phyloP scores from a whole-genome alignment of 208 protist genomes.

The Leishmania guyanensis region DNA sequence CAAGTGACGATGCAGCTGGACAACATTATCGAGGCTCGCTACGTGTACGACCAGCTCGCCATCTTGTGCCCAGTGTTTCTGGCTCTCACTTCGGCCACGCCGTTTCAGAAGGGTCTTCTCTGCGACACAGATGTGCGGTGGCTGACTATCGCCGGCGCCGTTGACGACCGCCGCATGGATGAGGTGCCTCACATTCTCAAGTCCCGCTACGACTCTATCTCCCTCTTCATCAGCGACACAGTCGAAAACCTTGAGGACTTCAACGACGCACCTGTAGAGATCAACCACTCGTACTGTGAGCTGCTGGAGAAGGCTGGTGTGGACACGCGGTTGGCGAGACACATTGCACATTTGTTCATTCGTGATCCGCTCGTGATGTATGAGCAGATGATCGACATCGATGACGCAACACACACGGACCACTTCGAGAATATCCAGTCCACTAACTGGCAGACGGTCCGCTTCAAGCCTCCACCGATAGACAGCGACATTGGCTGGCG shows the following conservation, averaged over 20 bases:
- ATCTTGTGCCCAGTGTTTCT: constrained; percentile 96
- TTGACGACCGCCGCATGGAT: constrained; percentile 96
- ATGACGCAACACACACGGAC: constrained; percentile 93
- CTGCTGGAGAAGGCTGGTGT: constrained; percentile 83
- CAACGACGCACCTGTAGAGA: constrained; percentile 85
- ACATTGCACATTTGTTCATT: constrained; percentile 98
- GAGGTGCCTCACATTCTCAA: constrained; percentile 94
- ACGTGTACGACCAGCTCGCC: constrained; percentile 98
- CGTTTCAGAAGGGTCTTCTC: constrained; percentile 97
- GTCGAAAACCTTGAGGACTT: constrained; percentile 73
- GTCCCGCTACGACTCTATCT: constrained; percentile 97
- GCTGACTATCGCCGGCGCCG: constrained; percentile 95
- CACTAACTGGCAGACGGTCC: constrained; percentile 98
- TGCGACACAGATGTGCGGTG: constrained; percentile 97
- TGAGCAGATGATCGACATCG: constrained; percentile 92
- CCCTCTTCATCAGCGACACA: constrained; percentile 88
- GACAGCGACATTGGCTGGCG: constrained; percentile 93
- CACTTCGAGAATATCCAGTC: constrained; percentile 99
- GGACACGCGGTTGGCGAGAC: constrained; percentile 93
- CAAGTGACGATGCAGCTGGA: constrained; percentile 97
- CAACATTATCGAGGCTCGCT: constrained; percentile 92
- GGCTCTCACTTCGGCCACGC: constrained; percentile 95
- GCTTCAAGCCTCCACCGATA: constrained; percentile 95
- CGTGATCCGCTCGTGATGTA: constrained; percentile 98
- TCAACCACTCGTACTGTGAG: constrained; percentile 86